Evolutionary conservation across 1,284 basidiomycete species (phyloP).

Genomic region (Cutaneotrichosporon sp.): DNA sequence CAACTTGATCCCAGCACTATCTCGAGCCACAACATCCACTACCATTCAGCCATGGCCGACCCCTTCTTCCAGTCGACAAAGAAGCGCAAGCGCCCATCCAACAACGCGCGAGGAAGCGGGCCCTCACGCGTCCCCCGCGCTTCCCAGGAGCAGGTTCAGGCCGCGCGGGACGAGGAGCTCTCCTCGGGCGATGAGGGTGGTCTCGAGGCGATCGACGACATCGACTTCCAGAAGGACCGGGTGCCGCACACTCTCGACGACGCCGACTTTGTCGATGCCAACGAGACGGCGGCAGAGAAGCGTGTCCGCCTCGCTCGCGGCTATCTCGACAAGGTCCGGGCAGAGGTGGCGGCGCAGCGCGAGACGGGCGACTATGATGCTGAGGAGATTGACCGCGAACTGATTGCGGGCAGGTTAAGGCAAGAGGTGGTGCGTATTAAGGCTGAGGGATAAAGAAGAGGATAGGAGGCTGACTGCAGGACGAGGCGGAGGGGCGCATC

Average conservation of each 20-base stretch:
- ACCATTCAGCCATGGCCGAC: conserved; percentile 63
- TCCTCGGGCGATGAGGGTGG: conserved; percentile 62
- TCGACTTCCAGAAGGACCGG: conserved; percentile 64
- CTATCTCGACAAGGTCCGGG: conserved; percentile 77
- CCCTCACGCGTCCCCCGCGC: conserved; percentile 11
- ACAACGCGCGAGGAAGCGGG: conserved; percentile 30
- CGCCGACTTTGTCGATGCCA: conserved; percentile 63
- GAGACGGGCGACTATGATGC: conserved; percentile 84
- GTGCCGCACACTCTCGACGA: conserved; percentile 62
- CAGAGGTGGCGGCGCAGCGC: conserved; percentile 61
- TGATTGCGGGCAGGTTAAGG: conserved; percentile 83
- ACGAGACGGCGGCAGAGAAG: conserved; percentile 94
- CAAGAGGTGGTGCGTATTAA: conserved; percentile 68
- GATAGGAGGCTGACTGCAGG: conserved; percentile 27
- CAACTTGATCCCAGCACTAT: neutral
- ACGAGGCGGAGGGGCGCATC: conserved; percentile 50
- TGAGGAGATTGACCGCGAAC: conserved; percentile 85
- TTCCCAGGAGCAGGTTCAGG: conserved; percentile 15
- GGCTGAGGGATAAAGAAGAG: neutral
- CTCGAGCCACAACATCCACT: conserved; percentile 5
- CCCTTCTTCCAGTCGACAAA: conserved; percentile 73
- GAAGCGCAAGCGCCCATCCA: conserved; percentile 63
- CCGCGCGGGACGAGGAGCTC: conserved; percentile 64
- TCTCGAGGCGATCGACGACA: conserved; percentile 62
- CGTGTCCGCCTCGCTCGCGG: conserved; percentile 83